Percentiles rank a stretch among this genome's conserved stretches.
These are phyloP conservation scores for Ascochyta fabae DNA, from an alignment of 2,329 filamentous ascomycete genomes.

Conservation along the genomic window DNA sequence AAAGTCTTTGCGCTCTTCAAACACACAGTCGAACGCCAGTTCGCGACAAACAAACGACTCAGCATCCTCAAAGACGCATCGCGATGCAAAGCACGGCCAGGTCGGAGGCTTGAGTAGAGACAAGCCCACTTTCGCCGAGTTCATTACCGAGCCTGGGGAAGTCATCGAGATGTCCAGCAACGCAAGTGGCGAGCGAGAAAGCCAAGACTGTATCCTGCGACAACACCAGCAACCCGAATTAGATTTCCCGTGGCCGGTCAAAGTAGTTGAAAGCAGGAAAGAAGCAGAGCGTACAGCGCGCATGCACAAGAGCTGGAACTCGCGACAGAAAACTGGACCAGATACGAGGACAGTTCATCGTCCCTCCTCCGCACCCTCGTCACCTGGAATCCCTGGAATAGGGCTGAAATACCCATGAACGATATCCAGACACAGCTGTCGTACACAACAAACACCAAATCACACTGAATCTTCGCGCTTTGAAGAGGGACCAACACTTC, in stretches of 20 bases:
- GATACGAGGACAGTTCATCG: background rate
- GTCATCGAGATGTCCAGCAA: slow-evolving; percentile 13
- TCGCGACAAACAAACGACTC: background rate
- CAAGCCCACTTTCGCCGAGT: slow-evolving; percentile 9
- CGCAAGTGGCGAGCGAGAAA: slow-evolving; percentile 2
- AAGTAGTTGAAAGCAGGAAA: background rate
- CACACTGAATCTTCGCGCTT: too few relatives aligned
- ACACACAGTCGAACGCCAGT: background rate
- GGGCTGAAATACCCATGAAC: background rate
- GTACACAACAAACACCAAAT: background rate
- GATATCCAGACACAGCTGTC: background rate
- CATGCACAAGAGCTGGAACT: slow-evolving; percentile 4
- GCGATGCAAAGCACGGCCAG: background rate
- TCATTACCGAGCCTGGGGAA: slow-evolving; percentile 6
- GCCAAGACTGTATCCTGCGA: slow-evolving; percentile 10
- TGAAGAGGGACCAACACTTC: too few relatives aligned
- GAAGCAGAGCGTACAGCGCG: slow-evolving; percentile 4
- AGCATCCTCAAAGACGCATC: background rate
- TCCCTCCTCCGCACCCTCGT: background rate
- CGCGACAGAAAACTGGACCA: background rate
- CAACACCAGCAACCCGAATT: background rate
- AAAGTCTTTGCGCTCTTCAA: slow-evolving; percentile 10
- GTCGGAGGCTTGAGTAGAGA: background rate
- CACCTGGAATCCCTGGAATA: background rate
- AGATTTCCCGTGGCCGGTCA: slow-evolving; percentile 6